These are phyloP conservation scores for Mycena capillaripes DNA, from an alignment of 768 basidiomycete species.

Conservation along the genomic window DNA sequence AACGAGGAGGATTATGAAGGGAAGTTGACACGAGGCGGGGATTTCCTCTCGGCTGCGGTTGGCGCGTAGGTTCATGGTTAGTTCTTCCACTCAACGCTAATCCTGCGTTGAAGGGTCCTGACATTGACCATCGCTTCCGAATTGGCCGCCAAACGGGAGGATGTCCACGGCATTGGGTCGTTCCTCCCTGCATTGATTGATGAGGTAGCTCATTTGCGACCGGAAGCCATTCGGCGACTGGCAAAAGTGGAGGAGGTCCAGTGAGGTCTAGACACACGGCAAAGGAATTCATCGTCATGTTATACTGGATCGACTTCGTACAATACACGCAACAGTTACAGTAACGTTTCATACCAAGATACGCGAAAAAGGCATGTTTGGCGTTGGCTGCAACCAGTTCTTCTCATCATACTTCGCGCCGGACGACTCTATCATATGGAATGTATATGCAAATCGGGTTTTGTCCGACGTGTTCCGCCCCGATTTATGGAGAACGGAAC, in stretches of 20 bases:
- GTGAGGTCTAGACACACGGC: not conserved
- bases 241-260: constrained; percentile 47
- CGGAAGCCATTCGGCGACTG: constrained; percentile 47
- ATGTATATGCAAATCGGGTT: constrained; percentile 95
- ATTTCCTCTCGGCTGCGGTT: constrained; percentile 83
- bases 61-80: constrained; percentile 71
- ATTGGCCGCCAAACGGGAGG: constrained; percentile 61
- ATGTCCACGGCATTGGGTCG: constrained; percentile 73
- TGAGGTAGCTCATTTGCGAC: constrained; percentile 58
- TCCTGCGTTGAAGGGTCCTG: constrained; percentile 57
- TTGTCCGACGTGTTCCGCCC: constrained; percentile 85
- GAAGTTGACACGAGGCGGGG: constrained; percentile 59
- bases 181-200: constrained; percentile 78
- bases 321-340: constrained; percentile 21
- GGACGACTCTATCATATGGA: constrained; percentile 89
- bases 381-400: constrained; percentile 96
- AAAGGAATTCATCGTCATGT: too few relatives aligned
- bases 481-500: constrained; percentile 92
- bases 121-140: constrained; percentile 76
- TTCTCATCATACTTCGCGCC: constrained; percentile 85
- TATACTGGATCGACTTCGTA: constrained; percentile 2
- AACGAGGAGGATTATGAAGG: constrained; percentile 45
- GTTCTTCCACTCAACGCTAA: constrained; percentile 16
- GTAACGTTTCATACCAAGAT: constrained; percentile 51
- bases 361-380: constrained; percentile 83